These are phyloP conservation scores for Colletotrichum sansevieriae DNA, from an alignment of 2,329 filamentous ascomycete genomes.

Conservation along the genomic window DNA sequence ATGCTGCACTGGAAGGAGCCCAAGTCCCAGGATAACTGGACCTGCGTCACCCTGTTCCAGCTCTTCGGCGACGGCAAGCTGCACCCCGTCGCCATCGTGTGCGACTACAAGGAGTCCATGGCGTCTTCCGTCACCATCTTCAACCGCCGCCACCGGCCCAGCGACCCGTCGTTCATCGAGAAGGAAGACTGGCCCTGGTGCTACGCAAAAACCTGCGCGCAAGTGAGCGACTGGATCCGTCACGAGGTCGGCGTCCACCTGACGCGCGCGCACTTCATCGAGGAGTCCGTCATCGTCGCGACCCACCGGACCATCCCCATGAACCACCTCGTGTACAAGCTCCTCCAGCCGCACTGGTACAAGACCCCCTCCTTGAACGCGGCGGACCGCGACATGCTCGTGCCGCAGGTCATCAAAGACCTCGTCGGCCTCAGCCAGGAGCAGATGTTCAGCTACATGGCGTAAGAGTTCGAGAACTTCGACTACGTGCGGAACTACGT, in stretches of 20 bases:
- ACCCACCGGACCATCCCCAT: constrained; percentile 56
- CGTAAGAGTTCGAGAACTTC: constrained; percentile 57
- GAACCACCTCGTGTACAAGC: constrained; percentile 58
- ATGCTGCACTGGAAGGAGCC: constrained; percentile 48
- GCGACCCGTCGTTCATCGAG: constrained; percentile 49
- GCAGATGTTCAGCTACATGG: constrained; percentile 54
- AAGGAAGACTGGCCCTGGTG: constrained; percentile 64
- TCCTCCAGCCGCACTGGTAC: constrained; percentile 62
- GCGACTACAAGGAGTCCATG: constrained; percentile 58
- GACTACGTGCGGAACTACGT: constrained; percentile 60
- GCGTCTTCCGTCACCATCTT: constrained; percentile 60
- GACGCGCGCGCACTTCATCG: constrained; percentile 59
- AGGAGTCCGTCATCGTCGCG: constrained; percentile 62
- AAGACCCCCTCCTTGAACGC: constrained; percentile 64
- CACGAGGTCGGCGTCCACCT: constrained; percentile 63
- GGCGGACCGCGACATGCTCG: constrained; percentile 57
- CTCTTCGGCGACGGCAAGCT: constrained; percentile 59
- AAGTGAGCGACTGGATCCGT: constrained; percentile 61
- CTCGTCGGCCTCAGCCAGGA: constrained; percentile 56
- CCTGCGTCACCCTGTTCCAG: constrained; percentile 58
- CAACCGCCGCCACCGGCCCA: constrained; percentile 57
- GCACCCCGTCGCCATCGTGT: constrained; percentile 62
- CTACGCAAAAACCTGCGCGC: constrained; percentile 64
- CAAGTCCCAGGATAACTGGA: constrained; percentile 46
- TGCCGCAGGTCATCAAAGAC: constrained; percentile 58